These are phyloP conservation scores for Hansfordia pulvinata DNA, from an alignment of 2,329 filamentous ascomycete genomes.

Conservation along the genomic window DNA sequence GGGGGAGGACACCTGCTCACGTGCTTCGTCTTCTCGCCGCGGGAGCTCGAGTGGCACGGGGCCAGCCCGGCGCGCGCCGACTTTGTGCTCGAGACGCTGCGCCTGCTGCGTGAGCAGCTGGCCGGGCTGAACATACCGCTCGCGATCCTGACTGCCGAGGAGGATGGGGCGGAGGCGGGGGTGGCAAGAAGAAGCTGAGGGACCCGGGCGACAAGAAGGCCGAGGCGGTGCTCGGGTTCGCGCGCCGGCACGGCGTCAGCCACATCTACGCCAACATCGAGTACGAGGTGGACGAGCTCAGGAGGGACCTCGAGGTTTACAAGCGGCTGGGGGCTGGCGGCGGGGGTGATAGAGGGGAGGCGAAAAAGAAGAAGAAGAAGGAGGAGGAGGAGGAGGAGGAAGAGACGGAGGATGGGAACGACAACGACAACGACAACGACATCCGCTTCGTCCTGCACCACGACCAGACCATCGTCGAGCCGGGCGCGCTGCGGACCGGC, in stretches of 20 bases:
- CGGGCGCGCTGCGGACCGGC: constrained; percentile 6
- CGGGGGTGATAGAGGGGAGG: too few relatives aligned
- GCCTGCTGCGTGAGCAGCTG: constrained; percentile 8
- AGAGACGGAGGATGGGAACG: not conserved
- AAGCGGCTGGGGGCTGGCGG: constrained; percentile 2
- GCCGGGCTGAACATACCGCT: constrained; percentile 8
- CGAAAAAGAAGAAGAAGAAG: too few relatives aligned
- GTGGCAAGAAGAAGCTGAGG: too few relatives aligned
- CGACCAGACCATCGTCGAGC: constrained; percentile 11
- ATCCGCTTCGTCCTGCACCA: constrained; percentile 7
- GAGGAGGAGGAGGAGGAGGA: constrained; percentile 1
- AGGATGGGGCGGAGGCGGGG: too few relatives aligned
- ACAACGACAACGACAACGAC: too few relatives aligned
- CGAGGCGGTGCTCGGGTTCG: constrained; percentile 5
- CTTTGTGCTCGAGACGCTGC: constrained; percentile 10
- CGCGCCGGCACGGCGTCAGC: constrained; percentile 7
- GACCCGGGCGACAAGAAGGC: constrained; percentile 7
- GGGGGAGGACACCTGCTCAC: constrained; percentile 4
- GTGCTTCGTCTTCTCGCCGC: constrained; percentile 10
- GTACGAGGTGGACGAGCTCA: constrained; percentile 12
- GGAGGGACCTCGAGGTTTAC: constrained; percentile 11
- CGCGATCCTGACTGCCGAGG: constrained; percentile 7
- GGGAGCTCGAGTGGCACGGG: constrained; percentile 13
- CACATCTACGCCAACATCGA: constrained; percentile 12
- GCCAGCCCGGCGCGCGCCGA: constrained; percentile 10